A percentile compares a stretch with the other conserved stretches of the same genome.
Conservation (phyloP, 164 flowering plant genomes). For the Cinnamomum chago region DNA sequence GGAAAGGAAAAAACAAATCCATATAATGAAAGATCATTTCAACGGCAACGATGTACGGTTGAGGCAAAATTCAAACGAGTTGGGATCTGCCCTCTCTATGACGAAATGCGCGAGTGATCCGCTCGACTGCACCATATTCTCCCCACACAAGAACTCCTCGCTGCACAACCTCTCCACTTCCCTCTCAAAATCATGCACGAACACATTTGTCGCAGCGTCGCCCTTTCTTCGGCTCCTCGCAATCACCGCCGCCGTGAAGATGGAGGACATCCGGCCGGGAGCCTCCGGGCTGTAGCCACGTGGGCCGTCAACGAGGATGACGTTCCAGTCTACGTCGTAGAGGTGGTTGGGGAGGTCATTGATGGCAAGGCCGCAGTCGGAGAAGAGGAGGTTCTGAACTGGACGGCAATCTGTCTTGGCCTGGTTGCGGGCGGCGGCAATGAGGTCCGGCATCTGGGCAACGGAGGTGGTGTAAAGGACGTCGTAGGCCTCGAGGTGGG, state of each 20-base stretch:
- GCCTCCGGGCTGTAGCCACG: conserved; percentile 67
- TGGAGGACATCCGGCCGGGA: conserved; percentile 81
- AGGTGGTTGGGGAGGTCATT: conserved; percentile 88
- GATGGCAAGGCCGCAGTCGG: conserved; percentile 76
- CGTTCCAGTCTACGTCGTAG: conserved; percentile 87
- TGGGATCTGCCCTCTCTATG: conserved; percentile 48
- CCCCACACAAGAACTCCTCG: conserved; percentile 69
- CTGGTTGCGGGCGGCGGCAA: conserved; percentile 49
- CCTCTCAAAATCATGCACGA: conserved; percentile 71
- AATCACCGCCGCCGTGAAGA: conserved; percentile 83
- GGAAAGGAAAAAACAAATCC: no score
- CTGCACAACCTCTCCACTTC: conserved; percentile 60
- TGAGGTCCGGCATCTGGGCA: conserved; percentile 45
- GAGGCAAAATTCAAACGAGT: conserved; percentile 45
- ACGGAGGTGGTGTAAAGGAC: conserved; percentile 76
- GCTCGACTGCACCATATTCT: conserved; percentile 62
- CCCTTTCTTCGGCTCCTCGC: conserved; percentile 74
- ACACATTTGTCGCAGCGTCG: conserved; percentile 58
- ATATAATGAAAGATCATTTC: no score
- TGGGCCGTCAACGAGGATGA: conserved; percentile 86
- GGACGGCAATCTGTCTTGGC: conserved; percentile 68
- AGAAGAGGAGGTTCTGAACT: conserved; percentile 81
- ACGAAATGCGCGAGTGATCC: conserved; percentile 69
- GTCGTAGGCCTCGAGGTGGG: conserved; percentile 77
- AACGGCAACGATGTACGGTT: conserved; percentile 24